Conservation (phyloP, 331 rosid genomes). For the Erythrophleum ivorense region DNA sequence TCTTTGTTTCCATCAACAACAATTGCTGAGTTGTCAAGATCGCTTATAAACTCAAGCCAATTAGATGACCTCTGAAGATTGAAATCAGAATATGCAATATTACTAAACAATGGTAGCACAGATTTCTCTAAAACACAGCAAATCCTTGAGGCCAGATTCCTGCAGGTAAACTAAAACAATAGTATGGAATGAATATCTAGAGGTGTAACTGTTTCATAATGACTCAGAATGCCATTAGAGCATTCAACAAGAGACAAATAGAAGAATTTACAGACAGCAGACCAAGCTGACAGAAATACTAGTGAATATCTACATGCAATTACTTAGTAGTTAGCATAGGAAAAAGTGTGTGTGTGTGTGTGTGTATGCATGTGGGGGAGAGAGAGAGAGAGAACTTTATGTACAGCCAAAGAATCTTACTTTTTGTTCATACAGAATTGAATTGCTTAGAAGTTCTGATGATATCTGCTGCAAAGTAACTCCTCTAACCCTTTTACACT, state of each 20-base stretch:
- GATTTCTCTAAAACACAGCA: slow-evolving; percentile 71
- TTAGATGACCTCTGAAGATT: slow-evolving; percentile 58
- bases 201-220: slow-evolving; percentile 17
- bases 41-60: slow-evolving; percentile 64
- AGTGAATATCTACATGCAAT: slow-evolving; percentile 13
- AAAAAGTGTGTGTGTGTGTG: not conserved
- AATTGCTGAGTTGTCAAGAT: slow-evolving; percentile 50
- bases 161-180: slow-evolving; percentile 78
- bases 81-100: slow-evolving; percentile 42
- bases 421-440: slow-evolving; percentile 71
- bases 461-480: slow-evolving; percentile 70
- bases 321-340: slow-evolving; percentile 9
- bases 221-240: slow-evolving; percentile 18
- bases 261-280: slow-evolving; percentile 26
- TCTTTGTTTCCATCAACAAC: slow-evolving; percentile 41
- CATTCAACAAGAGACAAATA: slow-evolving; percentile 27
- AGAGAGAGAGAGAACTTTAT: not conserved
- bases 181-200: slow-evolving; percentile 44
- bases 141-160: slow-evolving; percentile 70
- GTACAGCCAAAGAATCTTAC: slow-evolving; percentile 56
- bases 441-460: slow-evolving; percentile 64
- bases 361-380: not conserved
- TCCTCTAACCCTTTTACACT: slow-evolving; percentile 50
- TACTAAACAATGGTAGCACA: slow-evolving; percentile 47
- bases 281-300: slow-evolving; percentile 20